phyloP scores from a whole-genome alignment of 257 asterid genomes.

The Apocynum venetum region DNA sequence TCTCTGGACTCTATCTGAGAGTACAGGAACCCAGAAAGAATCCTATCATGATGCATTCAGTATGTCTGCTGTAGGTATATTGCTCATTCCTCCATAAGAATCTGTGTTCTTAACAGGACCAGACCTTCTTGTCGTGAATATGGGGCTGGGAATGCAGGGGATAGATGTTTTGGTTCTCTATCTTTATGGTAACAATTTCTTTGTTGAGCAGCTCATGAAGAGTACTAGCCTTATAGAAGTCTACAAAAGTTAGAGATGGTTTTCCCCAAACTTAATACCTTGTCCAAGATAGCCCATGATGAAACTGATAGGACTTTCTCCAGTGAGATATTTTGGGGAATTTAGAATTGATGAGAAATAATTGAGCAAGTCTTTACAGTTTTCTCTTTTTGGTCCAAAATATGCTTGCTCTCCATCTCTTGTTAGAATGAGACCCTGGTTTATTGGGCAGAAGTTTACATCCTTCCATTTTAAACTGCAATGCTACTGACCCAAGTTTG shows the following conservation, averaged over 20 bases:
- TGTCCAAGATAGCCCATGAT: slow-evolving; percentile 13
- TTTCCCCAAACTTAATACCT: slow-evolving; percentile 10
- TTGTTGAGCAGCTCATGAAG: slow-evolving; percentile 1
- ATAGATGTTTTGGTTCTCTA: not conserved
- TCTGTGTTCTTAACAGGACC: slow-evolving; percentile 14
- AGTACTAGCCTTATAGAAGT: slow-evolving; percentile 1
- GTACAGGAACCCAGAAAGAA: slow-evolving; percentile 15
- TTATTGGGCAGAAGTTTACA: not conserved
- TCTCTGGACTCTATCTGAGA: slow-evolving; percentile 14
- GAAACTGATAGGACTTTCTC: slow-evolving; percentile 15
- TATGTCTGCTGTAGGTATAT: slow-evolving; percentile 15
- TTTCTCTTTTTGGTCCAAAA: slow-evolving; percentile 13
- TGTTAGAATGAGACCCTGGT: slow-evolving; percentile 12
- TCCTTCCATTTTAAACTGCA: not conserved
- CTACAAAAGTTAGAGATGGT: slow-evolving; percentile 12
- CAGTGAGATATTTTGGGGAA: slow-evolving; percentile 1
- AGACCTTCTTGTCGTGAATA: slow-evolving; percentile 14
- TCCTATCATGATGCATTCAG: slow-evolving; percentile 14
- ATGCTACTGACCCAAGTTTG: slow-evolving; percentile 12
- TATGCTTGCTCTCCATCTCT: slow-evolving; percentile 15
- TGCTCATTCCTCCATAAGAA: slow-evolving; percentile 17
- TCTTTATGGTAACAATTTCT: slow-evolving; percentile 2
- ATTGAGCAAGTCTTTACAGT: slow-evolving; percentile 6
- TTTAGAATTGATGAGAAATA: slow-evolving; percentile 13
- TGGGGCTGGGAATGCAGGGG: slow-evolving; percentile 11